Base-by-base conservation (phyloP, 2,329 filamentous ascomycete genomes). In the Trichoderma hamatum region DNA sequence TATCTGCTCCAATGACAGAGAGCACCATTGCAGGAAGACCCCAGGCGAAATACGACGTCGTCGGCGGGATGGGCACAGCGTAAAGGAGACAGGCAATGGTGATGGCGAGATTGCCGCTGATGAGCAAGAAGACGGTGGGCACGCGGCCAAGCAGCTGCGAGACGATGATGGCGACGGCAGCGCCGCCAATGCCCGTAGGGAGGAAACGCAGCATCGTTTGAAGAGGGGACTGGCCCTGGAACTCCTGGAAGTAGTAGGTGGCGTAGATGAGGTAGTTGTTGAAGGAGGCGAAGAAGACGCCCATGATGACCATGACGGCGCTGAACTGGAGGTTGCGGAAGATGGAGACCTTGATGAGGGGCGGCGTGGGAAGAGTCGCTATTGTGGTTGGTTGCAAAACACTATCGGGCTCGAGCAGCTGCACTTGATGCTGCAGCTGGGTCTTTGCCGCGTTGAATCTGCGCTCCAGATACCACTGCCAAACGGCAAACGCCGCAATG, bases 241-340 rank as follows among this genome's bases (percentile, higher is more conserved):
- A 92, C 71, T 89, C 85, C 77, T 92, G 90, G 78, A 87, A 92
- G 78, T 87, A 91, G 77, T 90, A 92, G 5, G 90, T 92, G 1
- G 88, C 85, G 73, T 86, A 91, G 70, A 92, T 82, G 49, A 91
- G 79, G 72, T 85, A 91, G 76, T 89, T 89, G 79, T 90, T 91
- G 80, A 92, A 92, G 2, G 84, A 82, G 21, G 86, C 84, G 73
- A 90, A 92, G 79, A 91, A 92, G 1, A 92, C 77, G 0, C 82
- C 82, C 85, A 91, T 90, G 72, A 90, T 87, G 36, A 85, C 75
- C 81, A 92, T 88, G 19, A 88, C 89, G 7, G 88, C 86, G 39
- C 84, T 85, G 74, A 92, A 91, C 7, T 82, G 83, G 5, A 78
- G 76, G 75, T 85, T 89, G 51, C 80, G 80, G 77, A 92, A 92